These are phyloP conservation scores for Cladosporium sp. DNA, from an alignment of 2,329 filamentous ascomycete species.

Conservation along the genomic window DNA sequence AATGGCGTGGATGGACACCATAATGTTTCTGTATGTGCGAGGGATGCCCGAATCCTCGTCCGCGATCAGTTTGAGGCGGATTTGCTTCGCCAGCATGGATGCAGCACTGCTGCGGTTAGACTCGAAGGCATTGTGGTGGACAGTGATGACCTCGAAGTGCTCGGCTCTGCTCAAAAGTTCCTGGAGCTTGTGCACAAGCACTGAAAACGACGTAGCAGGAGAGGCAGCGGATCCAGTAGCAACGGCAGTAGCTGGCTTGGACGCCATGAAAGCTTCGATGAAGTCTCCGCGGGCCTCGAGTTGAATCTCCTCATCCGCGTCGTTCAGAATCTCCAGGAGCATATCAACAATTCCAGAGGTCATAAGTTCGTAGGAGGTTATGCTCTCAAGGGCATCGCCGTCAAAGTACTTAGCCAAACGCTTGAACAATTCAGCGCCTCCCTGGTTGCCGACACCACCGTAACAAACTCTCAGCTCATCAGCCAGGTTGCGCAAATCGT, in stretches of 20 bases:
- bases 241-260: slow-evolving; percentile 56
- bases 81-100: slow-evolving; percentile 95
- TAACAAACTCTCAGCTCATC: slow-evolving; percentile 70
- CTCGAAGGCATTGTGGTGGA: slow-evolving; percentile 88
- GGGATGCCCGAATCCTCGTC: slow-evolving; percentile 91
- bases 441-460: slow-evolving; percentile 35
- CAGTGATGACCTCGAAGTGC: slow-evolving; percentile 95
- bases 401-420: slow-evolving; percentile 81
- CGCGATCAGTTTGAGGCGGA: slow-evolving; percentile 81
- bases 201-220: slow-evolving; percentile 78
- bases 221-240: slow-evolving; percentile 64
- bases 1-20: slow-evolving; percentile 98
- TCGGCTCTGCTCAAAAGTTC: slow-evolving; percentile 94
- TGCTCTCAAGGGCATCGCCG: slow-evolving; percentile 81
- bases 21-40: slow-evolving; percentile 82
- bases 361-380: slow-evolving; percentile 91
- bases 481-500: slow-evolving; percentile 67
- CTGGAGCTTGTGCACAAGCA: slow-evolving; percentile 89
- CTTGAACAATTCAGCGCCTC: slow-evolving; percentile 65
- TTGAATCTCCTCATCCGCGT: slow-evolving; percentile 54
- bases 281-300: slow-evolving; percentile 73
- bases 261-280: slow-evolving; percentile 87
- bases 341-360: slow-evolving; percentile 85
- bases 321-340: slow-evolving; percentile 76
- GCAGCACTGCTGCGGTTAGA: slow-evolving; percentile 85